Percentiles rank a stretch among this genome's conserved stretches.
These are phyloP conservation scores for Coniosporium tulheliwenetii DNA, from an alignment of 2,329 filamentous ascomycete species.

Conservation along the genomic window DNA sequence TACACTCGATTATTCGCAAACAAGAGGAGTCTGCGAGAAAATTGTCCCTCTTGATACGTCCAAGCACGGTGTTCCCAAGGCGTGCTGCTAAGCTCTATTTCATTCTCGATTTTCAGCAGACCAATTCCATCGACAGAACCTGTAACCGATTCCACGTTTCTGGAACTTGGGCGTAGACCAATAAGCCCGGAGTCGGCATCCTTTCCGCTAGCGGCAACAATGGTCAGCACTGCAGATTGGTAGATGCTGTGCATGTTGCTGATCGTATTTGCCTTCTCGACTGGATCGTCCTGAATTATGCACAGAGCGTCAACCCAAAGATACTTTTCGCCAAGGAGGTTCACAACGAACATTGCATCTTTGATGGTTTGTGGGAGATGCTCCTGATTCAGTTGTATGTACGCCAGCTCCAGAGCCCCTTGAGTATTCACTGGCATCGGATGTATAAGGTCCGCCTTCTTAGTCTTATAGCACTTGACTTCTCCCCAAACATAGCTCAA, in stretches of 20 bases:
- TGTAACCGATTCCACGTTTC: no score
- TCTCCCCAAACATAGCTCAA: slow-evolving; percentile 1
- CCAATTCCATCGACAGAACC: no score
- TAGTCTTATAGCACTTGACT: not conserved
- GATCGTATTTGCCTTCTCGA: slow-evolving; percentile 2
- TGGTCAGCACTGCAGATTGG: slow-evolving; percentile 2
- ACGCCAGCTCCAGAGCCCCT: no score
- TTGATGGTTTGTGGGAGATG: slow-evolving; percentile 1
- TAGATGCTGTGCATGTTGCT: slow-evolving; percentile 5
- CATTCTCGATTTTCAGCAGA: no score
- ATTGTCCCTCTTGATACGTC: not conserved
- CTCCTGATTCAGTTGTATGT: not conserved
- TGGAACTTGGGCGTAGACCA: not conserved
- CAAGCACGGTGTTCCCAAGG: not conserved
- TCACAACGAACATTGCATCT: slow-evolving; percentile 4
- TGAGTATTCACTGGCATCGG: no score
- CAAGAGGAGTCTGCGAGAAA: not conserved
- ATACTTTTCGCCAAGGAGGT: slow-evolving; percentile 3
- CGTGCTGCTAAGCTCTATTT: no score
- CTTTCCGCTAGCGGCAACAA: not conserved
- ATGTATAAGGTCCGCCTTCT: not conserved
- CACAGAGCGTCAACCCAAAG: slow-evolving; percentile 8
- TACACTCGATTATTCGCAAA: not conserved
- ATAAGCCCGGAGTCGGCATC: not conserved
- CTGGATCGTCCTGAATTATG: slow-evolving; percentile 6